phyloP scores from a whole-genome alignment of 495 filamentous ascomycete genomes.

The Neurospora sp. region DNA sequence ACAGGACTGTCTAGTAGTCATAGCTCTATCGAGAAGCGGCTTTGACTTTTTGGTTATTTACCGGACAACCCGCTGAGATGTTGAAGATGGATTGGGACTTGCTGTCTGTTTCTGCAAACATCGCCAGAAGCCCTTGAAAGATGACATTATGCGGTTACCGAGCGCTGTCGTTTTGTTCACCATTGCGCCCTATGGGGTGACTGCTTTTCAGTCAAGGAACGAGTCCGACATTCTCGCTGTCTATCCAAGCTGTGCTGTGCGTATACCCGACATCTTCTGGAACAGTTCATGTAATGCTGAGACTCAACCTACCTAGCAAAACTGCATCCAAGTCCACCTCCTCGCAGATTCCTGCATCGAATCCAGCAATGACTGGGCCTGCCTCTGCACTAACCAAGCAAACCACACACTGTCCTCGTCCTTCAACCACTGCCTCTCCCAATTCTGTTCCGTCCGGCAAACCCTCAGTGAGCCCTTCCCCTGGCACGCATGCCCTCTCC shows the following conservation, averaged over 20 bases:
- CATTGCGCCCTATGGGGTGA: not conserved
- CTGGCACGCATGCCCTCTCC: not conserved
- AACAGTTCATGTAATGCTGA: not conserved
- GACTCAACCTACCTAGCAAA: not conserved
- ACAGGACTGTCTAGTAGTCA: not conserved
- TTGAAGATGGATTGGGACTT: not conserved
- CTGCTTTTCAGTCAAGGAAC: not conserved
- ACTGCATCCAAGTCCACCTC: not conserved
- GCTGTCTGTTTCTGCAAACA: not conserved
- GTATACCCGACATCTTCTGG: not conserved
- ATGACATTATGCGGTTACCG: not conserved
- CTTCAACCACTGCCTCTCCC: not conserved
- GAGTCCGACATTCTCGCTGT: not conserved
- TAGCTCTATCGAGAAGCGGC: not conserved
- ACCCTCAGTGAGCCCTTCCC: not conserved
- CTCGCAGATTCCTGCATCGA: not conserved
- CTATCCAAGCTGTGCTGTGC: not conserved
- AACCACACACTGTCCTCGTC: not conserved
- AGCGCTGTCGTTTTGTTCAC: not conserved
- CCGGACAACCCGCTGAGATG: not conserved
- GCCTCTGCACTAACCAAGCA: not conserved
- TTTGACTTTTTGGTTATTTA: not conserved
- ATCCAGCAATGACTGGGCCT: not conserved
- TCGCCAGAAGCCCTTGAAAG: not conserved
- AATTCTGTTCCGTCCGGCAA: not conserved